Base-by-base conservation (phyloP, 1,139 yeast genomes). In the Hyphopichia buzzinii region DNA sequence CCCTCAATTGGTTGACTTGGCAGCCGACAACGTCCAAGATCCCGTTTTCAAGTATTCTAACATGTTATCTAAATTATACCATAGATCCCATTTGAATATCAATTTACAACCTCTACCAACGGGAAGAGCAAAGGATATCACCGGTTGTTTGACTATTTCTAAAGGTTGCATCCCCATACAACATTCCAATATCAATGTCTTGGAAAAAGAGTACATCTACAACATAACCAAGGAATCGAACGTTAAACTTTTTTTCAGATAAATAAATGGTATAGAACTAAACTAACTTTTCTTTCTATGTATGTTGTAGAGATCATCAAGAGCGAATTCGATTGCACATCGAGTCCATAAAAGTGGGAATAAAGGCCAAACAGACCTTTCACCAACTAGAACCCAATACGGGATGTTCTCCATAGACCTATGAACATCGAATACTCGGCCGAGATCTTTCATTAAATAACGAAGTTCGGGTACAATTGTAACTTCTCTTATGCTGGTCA, bases 381-480 rank as follows among this genome's bases (percentile, higher is more conserved):
- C 97, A 4, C 99, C 99, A 24, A 90, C 89, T 36, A 76, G 65
- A 3, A 89, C 79, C 95, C 97, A 90, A 52, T 88, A 88, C 3
- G 89, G 86, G 22, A 89, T 84, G 54, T 87, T 89, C 39, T 81
- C 81, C 61, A 74, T 60, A 10, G 75, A 67, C 48, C 77, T 75
- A 44, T 87, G 86, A 7, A 87, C 81, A 48, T 89, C 95, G 50
- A 85, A 81, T 1, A 84, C 79, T 43, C 85, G 67, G 24, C 86
- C 81, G 47, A 82, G 77, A 53, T 86, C 95, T 28, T 70, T 69
- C 31, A 84, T 55, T 33, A 88, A 62, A 31, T 85, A 81, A 37
- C 85, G 68, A 38, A 88, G 60, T 53, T 85, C 94, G 0, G 98
- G 98, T 3, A 92, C 97, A 30, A 92, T 84, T 0, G 96, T 87